Evolutionary conservation across 2,329 filamentous ascomycete genomes (phyloP).

Genomic region (Volutella citrinella): DNA sequence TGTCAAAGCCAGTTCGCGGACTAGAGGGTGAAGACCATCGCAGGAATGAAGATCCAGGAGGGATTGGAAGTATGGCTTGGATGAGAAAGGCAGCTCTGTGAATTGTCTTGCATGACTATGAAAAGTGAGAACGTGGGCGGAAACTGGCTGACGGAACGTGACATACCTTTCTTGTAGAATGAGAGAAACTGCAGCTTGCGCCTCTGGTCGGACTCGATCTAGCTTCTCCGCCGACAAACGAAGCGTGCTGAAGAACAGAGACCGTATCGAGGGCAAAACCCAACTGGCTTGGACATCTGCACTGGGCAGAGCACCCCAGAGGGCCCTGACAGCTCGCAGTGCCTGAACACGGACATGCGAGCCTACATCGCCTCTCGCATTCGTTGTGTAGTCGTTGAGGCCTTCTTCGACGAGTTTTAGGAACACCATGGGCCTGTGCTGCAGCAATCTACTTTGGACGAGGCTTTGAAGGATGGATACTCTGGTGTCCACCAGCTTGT

Average conservation of each 20-base stretch:
- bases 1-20: slow-evolving; percentile 32
- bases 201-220: slow-evolving; percentile 74
- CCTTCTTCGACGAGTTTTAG: slow-evolving; percentile 50
- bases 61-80: slow-evolving; percentile 54
- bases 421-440: slow-evolving; percentile 38
- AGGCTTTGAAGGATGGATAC: slow-evolving; percentile 56
- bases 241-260: slow-evolving; percentile 50
- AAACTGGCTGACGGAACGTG: neutral
- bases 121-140: neutral
- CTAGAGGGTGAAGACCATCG: slow-evolving; percentile 33
- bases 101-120: slow-evolving; percentile 36
- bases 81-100: slow-evolving; percentile 49
- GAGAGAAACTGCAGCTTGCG: slow-evolving; percentile 52
- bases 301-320: slow-evolving; percentile 43
- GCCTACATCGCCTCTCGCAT: slow-evolving; percentile 84
- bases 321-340: slow-evolving; percentile 68
- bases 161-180: slow-evolving; percentile 45
- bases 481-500: slow-evolving; percentile 49
- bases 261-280: slow-evolving; percentile 30
- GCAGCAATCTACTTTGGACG: slow-evolving; percentile 43
- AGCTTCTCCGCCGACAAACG: slow-evolving; percentile 84
- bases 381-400: slow-evolving; percentile 87
- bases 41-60: slow-evolving; percentile 47
- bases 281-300: slow-evolving; percentile 10
- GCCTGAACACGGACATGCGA: slow-evolving; percentile 82